phyloP scores from a whole-genome alignment of 2,329 filamentous ascomycete genomes.

The Hymenoscyphus fructigenus region DNA sequence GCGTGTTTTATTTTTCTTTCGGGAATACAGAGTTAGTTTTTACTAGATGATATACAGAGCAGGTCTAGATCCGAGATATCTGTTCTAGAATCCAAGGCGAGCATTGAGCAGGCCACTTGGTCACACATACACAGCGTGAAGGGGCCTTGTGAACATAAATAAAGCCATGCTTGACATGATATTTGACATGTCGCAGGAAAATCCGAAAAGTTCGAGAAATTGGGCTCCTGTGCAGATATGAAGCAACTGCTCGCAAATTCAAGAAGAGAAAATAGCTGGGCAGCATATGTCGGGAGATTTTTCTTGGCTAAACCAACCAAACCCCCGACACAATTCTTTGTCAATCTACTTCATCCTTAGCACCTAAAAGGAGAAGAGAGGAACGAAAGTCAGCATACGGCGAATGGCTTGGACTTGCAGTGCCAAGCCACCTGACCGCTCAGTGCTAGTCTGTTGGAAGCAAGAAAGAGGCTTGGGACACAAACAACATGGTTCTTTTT shows the following conservation, averaged over 20 bases:
- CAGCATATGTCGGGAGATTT: not conserved
- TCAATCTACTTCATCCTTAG: not conserved
- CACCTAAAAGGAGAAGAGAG: not conserved
- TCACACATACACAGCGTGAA: not conserved
- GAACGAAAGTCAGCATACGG: not conserved
- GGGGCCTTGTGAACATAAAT: not conserved
- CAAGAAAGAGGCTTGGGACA: too few relatives aligned
- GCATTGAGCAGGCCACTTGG: not conserved
- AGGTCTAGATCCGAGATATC: too few relatives aligned
- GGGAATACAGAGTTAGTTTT: too few relatives aligned
- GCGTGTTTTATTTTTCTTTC: too few relatives aligned
- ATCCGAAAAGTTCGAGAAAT: not conserved
- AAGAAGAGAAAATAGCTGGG: not conserved
- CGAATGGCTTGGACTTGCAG: not conserved
- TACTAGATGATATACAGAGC: too few relatives aligned
- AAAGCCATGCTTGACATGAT: not conserved
- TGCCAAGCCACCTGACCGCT: not conserved
- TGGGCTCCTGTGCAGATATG: not conserved
- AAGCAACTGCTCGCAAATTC: not conserved
- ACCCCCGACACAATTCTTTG: not conserved
- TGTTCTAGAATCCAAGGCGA: too few relatives aligned
- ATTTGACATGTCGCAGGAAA: not conserved
- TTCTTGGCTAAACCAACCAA: not conserved
- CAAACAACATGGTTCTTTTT: too few relatives aligned
- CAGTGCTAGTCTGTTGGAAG: not conserved